A percentile compares a stretch with the other conserved stretches of the same genome.
phyloP scores from a whole-genome alignment of 768 basidiomycete genomes.

The Mycena latifolia region DNA sequence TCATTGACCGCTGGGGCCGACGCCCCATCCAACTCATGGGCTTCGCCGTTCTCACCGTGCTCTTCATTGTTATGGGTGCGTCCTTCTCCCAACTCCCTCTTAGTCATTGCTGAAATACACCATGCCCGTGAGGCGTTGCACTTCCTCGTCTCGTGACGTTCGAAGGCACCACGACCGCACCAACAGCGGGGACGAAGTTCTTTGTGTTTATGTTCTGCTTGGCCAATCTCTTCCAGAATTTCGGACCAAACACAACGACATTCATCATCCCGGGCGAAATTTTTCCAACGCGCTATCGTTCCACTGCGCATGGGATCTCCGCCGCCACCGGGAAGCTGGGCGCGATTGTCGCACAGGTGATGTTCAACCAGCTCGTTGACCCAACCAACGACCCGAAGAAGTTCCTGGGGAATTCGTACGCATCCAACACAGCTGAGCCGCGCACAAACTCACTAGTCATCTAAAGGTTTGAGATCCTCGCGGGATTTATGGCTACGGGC shows the following conservation, averaged over 20 bases:
- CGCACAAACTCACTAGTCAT: no score
- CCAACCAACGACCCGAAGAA: no score
- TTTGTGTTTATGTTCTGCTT: slow-evolving; percentile 90
- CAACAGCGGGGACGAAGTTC: slow-evolving; percentile 56
- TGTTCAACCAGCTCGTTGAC: slow-evolving; percentile 78
- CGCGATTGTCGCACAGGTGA: slow-evolving; percentile 83
- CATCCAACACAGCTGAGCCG: slow-evolving; percentile 67
- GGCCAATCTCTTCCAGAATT: slow-evolving; percentile 93
- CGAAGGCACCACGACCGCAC: no score
- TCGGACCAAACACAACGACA: slow-evolving; percentile 85
- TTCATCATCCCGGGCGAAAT: slow-evolving; percentile 86
- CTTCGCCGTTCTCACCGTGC: slow-evolving; percentile 72
- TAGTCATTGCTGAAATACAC: slow-evolving; percentile 52
- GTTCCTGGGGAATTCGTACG: slow-evolving; percentile 68
- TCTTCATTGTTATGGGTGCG: slow-evolving; percentile 80
- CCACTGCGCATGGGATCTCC: slow-evolving; percentile 86
- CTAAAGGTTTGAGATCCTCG: slow-evolving; percentile 89
- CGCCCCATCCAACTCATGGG: slow-evolving; percentile 88
- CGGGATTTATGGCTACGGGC: slow-evolving; percentile 89
- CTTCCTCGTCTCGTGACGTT: no score
- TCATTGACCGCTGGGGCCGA: slow-evolving; percentile 86
- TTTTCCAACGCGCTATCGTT: slow-evolving; percentile 92
- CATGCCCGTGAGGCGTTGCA: no score
- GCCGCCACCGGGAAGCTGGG: slow-evolving; percentile 89
- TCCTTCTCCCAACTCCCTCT: slow-evolving; percentile 35